Evolutionary conservation across 2,329 filamentous ascomycete genomes (phyloP), one percentile per base, ranked within the genome.

Genomic region (Didymella lethalis): DNA sequence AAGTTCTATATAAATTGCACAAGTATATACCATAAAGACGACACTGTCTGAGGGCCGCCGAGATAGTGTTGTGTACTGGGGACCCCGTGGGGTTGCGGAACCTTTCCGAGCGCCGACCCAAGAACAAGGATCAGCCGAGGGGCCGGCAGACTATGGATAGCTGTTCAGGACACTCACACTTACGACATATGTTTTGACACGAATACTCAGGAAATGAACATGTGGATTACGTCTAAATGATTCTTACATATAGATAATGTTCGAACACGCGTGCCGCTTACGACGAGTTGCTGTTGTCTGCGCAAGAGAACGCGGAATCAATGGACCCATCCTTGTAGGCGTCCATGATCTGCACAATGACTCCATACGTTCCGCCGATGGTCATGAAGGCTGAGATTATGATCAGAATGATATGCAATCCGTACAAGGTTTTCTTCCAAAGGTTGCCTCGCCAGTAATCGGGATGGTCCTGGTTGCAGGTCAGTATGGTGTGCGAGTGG

Each of bases 311-410:
- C 0, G 69, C 70, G 4, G 66, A 68, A n/a, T 78, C 78, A 55
- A 84, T 83, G 50, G 75, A 67, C 0, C 80, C 81, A 47, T 76
- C 75, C 4, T 76, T 79, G 66, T 85, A 86, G 0, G 84, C 83
- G 51, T 82, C 74, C 51, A 82, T 81, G 59, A 86, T 84, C 62
- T 82, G 75, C 55, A 82, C 75, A 25, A 85, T 78, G 2, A 83
- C 81, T 34, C 82, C 75, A 64, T 81, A 82, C n/a, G 82, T 83
- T 0, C 81, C 82, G 1, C 79, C 82, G 25, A 83, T 73, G 6
- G 79, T 72, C 54, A 84, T 70, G 61, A 84, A 85, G 0, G 79
- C n/a, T 0, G 81, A 82, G 14, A 84, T 61, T 0, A 79, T 57
- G 11, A 83, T 76, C 54, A 84, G 62, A 0, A 79, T 57, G 7